A percentile compares a stretch with the other conserved stretches of the same genome.
phyloP scores from a whole-genome alignment of 2,329 filamentous ascomycete species.

The Paraphaeosphaeria minitans region DNA sequence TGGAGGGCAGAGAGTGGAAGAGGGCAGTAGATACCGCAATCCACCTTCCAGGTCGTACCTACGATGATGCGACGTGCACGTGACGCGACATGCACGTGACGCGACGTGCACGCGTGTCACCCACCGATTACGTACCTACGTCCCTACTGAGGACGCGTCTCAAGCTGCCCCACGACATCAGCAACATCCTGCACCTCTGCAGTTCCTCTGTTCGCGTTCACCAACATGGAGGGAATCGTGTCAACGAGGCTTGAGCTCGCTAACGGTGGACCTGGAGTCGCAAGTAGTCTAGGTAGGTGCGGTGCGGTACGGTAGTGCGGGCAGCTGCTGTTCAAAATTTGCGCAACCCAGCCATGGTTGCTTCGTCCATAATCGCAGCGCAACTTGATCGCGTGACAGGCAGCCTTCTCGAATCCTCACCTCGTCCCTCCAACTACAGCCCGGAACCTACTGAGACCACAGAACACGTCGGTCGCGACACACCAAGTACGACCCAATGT shows the following conservation, averaged over 20 bases:
- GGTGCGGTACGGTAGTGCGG: neutral
- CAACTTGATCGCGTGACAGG: neutral
- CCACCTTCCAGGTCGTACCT: no score
- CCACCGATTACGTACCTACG: neutral
- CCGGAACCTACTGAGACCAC: neutral
- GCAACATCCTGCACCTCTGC: neutral
- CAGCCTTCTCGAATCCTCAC: neutral
- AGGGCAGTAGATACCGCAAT: no score
- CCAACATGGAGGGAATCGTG: neutral
- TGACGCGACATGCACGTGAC: no score
- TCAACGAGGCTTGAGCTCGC: neutral
- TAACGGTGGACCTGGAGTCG: no score
- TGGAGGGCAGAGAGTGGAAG: no score
- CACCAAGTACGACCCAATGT: conserved; percentile 34
- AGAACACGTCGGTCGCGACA: neutral
- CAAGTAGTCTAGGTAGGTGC: neutral
- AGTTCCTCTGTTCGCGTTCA: neutral
- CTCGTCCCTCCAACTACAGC: neutral
- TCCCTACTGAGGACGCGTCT: neutral
- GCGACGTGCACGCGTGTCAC: conserved; percentile 6
- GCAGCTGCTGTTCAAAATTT: neutral
- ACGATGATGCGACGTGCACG: neutral
- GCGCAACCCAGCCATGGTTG: neutral
- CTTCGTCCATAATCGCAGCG: neutral
- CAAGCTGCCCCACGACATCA: neutral